These are phyloP conservation scores for Arthromyces matolae DNA, from an alignment of 768 basidiomycete genomes.

Conservation along the genomic window DNA sequence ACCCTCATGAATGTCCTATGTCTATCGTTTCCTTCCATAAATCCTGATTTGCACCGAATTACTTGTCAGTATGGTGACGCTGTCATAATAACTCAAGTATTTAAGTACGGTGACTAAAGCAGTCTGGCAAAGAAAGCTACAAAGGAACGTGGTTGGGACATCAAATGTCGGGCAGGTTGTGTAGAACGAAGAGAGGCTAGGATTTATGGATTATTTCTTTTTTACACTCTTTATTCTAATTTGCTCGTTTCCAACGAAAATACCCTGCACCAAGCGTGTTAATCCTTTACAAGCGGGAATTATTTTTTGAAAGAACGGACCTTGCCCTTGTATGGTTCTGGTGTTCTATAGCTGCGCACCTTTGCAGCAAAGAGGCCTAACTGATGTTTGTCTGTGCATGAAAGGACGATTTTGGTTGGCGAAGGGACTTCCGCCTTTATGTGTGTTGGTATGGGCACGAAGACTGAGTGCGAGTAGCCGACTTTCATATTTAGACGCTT, in stretches of 20 bases:
- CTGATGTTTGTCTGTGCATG: conserved; percentile 83
- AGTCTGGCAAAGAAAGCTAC: no score
- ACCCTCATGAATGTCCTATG: conserved; percentile 16
- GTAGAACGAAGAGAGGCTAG: no score
- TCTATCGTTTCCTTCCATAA: not conserved
- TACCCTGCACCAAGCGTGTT: conserved; percentile 53
- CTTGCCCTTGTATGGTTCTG: conserved; percentile 98
- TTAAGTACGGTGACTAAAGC: no score
- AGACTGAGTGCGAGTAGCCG: conserved; percentile 86
- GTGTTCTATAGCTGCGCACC: conserved; percentile 79
- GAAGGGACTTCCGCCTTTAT: conserved; percentile 78
- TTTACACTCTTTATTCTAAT: conserved; percentile 89
- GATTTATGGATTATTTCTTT: conserved; percentile 79
- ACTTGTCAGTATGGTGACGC: not conserved
- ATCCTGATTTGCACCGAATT: not conserved
- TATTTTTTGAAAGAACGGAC: conserved; percentile 49
- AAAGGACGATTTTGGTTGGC: conserved; percentile 80
- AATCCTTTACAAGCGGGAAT: not conserved
- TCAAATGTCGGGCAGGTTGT: no score
- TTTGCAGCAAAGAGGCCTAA: conserved; percentile 87
- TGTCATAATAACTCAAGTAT: no score
- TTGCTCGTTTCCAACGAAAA: conserved; percentile 91
- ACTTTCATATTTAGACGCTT: conserved; percentile 85
- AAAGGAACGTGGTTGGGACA: no score
- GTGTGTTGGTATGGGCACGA: conserved; percentile 75